These are phyloP conservation scores for Sequoia sempervirens DNA, from an alignment of 75 land plant genomes.

Conservation along the genomic window DNA sequence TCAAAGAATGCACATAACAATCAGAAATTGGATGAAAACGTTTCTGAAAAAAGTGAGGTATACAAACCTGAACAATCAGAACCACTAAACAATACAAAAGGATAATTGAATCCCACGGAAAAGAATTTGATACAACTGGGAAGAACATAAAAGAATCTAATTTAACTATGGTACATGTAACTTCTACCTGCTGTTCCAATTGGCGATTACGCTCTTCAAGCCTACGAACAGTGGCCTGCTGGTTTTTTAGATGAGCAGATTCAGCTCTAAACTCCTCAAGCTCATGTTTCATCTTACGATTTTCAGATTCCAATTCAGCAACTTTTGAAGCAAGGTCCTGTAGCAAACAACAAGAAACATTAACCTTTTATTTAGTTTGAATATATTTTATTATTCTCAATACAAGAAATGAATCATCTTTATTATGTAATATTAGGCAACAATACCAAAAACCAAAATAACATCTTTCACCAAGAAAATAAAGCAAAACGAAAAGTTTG, in stretches of 20 bases:
- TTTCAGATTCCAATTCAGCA: conserved; percentile 84
- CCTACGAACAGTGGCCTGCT: conserved; percentile 94
- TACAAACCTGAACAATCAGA: background rate
- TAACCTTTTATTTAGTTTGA: background rate
- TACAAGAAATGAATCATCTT: background rate
- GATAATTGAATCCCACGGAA: background rate
- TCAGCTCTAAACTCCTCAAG: conserved; percentile 92
- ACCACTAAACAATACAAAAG: background rate
- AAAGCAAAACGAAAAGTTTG: background rate
- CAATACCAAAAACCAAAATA: background rate
- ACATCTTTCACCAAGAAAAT: background rate
- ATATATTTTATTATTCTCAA: background rate
- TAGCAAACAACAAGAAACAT: background rate
- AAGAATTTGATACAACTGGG: background rate
- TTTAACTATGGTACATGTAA: background rate
- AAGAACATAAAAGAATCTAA: background rate
- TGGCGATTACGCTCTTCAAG: conserved; percentile 96
- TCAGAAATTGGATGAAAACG: background rate
- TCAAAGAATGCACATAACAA: background rate
- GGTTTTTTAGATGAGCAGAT: conserved; percentile 91
- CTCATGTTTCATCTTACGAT: conserved; percentile 96
- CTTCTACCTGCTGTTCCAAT: conserved; percentile 84
- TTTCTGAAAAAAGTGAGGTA: background rate
- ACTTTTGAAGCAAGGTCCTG: conserved; percentile 79
- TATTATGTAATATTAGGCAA: background rate